Conservation (phyloP, 2,329 filamentous ascomycete species). For the Trichoderma citrinoviride region DNA sequence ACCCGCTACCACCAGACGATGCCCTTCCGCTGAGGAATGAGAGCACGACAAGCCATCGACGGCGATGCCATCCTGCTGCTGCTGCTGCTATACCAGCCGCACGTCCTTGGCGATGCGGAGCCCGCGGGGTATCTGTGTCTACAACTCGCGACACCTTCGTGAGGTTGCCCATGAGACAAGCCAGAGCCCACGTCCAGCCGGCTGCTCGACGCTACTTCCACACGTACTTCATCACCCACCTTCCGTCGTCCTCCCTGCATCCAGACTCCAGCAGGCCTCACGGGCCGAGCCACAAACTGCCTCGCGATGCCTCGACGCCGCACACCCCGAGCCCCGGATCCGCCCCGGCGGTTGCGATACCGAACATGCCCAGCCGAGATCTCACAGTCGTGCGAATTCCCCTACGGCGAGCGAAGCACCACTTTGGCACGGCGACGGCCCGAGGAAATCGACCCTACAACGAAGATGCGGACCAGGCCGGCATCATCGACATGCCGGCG, state of each 20-base stretch:
- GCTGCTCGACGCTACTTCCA: constrained; percentile 63
- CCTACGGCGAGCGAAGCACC: constrained; percentile 88
- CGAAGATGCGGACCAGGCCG: constrained; percentile 91
- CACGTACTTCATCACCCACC: constrained; percentile 95
- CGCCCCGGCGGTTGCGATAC: constrained; percentile 57
- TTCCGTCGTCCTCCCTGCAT: constrained; percentile 88
- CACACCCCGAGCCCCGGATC: constrained; percentile 59
- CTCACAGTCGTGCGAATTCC: constrained; percentile 95
- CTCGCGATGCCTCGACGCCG: constrained; percentile 78
- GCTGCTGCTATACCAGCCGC: not conserved
- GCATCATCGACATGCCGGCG: constrained; percentile 87
- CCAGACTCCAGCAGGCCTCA: constrained; percentile 69
- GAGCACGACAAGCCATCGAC: not conserved
- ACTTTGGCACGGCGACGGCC: constrained; percentile 78
- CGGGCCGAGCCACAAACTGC: constrained; percentile 78
- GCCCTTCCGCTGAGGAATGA: not conserved
- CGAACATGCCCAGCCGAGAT: constrained; percentile 64
- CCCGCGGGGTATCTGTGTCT: constrained; percentile 2
- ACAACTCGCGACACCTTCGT: not conserved
- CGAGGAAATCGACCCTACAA: constrained; percentile 85
- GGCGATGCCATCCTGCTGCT: not conserved
- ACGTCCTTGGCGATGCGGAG: constrained; percentile 18
- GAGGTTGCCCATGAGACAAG: constrained; percentile 2
- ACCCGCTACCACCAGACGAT: not conserved
- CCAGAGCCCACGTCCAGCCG: constrained; percentile 4